phyloP scores from a whole-genome alignment of 2,329 filamentous ascomycete species.

The Cordyceps militaris region DNA sequence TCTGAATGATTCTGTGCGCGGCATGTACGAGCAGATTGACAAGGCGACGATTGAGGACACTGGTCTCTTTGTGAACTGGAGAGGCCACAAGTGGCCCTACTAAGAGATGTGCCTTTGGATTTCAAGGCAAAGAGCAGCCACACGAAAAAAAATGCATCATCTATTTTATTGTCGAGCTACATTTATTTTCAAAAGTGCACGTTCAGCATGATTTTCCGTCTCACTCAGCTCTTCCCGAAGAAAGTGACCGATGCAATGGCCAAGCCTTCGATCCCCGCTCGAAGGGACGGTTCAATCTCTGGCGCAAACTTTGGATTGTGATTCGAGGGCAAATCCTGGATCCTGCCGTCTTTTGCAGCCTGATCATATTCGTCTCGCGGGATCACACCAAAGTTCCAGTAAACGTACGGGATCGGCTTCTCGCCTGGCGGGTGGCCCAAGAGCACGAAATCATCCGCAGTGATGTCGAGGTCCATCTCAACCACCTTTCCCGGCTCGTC shows the following conservation, averaged over 20 bases:
- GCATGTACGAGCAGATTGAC: background rate
- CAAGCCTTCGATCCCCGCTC: background rate
- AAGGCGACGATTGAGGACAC: background rate
- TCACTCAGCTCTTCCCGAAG: background rate
- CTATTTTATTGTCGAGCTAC: background rate
- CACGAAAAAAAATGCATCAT: too few species aligned
- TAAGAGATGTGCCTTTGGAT: background rate
- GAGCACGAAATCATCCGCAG: background rate
- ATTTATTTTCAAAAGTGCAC: background rate
- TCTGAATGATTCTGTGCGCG: background rate
- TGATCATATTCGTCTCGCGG: background rate
- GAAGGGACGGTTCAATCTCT: background rate
- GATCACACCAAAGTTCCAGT: background rate
- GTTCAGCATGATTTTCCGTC: background rate
- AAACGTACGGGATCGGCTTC: background rate
- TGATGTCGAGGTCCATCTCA: background rate
- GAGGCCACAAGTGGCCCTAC: background rate
- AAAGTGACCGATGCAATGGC: background rate
- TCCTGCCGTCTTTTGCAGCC: background rate
- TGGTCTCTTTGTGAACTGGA: background rate
- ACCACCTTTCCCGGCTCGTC: background rate
- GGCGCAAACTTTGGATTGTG: background rate
- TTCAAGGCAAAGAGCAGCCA: too few species aligned
- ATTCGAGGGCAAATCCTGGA: background rate
- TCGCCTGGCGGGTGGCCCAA: background rate